Conservation (phyloP, 345 rosid genomes). For the Hibiscus trionum region DNA sequence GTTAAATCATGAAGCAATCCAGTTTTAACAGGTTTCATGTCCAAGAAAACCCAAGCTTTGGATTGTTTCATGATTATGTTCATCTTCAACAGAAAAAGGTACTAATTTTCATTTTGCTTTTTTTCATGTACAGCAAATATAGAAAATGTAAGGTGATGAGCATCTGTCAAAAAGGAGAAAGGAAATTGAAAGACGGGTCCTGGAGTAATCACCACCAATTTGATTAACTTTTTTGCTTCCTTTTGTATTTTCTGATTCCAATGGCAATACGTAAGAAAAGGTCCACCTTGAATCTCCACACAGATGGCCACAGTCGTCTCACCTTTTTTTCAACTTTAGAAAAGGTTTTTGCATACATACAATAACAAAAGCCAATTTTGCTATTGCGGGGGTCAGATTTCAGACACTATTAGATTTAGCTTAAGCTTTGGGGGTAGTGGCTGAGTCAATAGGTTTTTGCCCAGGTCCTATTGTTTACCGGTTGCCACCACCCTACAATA, state of each 20-base stretch:
- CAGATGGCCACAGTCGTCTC: no score
- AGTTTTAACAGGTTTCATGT: conserved; percentile 9
- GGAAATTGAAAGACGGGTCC: neutral
- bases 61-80: neutral
- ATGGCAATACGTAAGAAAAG: no score
- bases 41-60: neutral
- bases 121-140: neutral
- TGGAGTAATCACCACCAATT: conserved; percentile 22
- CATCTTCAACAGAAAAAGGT: neutral
- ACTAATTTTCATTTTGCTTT: neutral
- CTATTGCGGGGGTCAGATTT: neutral
- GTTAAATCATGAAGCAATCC: conserved; percentile 16
- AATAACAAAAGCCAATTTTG: neutral
- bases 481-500: neutral
- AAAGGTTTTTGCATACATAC: no score
- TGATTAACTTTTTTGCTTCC: conserved; percentile 7
- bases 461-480: neutral
- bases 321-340: no score
- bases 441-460: neutral
- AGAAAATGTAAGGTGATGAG: conserved; percentile 13
- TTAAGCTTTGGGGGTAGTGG: neutral
- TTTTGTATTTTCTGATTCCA: no score
- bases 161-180: conserved; percentile 14
- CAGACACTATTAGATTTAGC: neutral
- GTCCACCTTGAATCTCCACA: no score